Evolutionary conservation across 2,329 filamentous ascomycete genomes (phyloP), one percentile per base, ranked within the genome.

Genomic region (Cladophialophora exuberans): DNA sequence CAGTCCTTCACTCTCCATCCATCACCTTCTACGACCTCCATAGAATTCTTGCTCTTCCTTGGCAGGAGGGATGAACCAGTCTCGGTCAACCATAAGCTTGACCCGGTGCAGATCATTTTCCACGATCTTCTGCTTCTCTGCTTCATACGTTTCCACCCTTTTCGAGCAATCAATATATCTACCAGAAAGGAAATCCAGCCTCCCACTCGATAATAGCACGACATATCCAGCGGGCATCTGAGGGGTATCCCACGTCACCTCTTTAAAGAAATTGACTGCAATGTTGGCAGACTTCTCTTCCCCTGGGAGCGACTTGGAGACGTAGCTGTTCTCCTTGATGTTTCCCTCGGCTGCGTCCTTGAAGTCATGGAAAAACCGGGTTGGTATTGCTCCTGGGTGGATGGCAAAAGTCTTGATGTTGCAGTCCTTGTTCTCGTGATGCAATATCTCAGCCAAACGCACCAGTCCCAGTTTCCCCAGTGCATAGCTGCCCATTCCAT

Each of bases 341-440:
- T 56, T 55, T 1, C 57, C 57, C 17, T 58, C 56, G 2, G 53
- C 56, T n/a, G 54, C 46, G 17, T 62, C 58, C 25, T 60, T 54
- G 44, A 62, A 62, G 30, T 62, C 60, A 36, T 42, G 52, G 35
- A 49, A 61, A 51, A 62, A 62, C 31, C 60, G 55, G n/a, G 60
- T 62, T 11, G 33, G 39, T 13, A 62, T 56, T 25, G 55, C 58
- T 7, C 60, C 60, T 1, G 60, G 60, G 22, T 62, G 58, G 28
- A 61, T 59, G 25, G 60, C 56, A 33, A 62, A 62, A 4, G 56
- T 45, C 36, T 53, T 61, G 50, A 62, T 60, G 6, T 45, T 49
- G 20, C 18, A 15, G 18, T 61, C 60, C 22, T 61, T 56, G 49
- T 62, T 62, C 44, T 62, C 60, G 18, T 50, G 36, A 41, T 62